A percentile compares a stretch with the other conserved stretches of the same genome.
phyloP scores from a whole-genome alignment of 768 basidiomycete species.

The Cystobasidium tubakii region DNA sequence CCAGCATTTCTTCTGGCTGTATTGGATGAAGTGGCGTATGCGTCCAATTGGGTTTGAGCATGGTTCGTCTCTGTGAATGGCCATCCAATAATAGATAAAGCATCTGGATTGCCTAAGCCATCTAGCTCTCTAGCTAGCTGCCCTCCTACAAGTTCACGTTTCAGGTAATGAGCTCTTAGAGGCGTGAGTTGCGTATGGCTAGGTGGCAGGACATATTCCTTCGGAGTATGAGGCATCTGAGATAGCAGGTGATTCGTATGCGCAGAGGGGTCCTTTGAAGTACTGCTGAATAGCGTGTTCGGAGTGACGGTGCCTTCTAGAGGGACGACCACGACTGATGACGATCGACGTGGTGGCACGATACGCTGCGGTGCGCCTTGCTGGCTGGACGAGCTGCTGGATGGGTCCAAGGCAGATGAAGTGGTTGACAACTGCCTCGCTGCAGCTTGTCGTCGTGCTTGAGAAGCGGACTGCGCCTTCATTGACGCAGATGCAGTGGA shows the following conservation, averaged over 20 bases:
- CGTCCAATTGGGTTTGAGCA: background rate
- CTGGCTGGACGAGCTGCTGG: background rate
- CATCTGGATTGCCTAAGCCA: conserved; percentile 54
- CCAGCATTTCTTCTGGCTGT: conserved; percentile 34
- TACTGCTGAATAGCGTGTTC: background rate
- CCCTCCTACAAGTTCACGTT: conserved; percentile 84
- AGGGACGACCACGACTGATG: conserved; percentile 1
- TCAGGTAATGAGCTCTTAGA: conserved; percentile 92
- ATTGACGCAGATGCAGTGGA: background rate
- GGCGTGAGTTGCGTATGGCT: conserved; percentile 59
- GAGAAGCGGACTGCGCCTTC: background rate
- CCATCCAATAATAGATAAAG: conserved; percentile 78
- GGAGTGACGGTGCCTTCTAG: background rate
- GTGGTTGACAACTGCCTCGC: background rate
- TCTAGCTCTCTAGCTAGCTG: conserved; percentile 76
- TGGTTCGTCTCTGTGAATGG: conserved; percentile 57
- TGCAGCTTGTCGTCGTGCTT: background rate
- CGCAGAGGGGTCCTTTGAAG: background rate
- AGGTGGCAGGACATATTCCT: conserved; percentile 20
- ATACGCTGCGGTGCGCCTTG: background rate
- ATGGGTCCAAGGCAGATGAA: background rate
- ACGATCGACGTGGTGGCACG: conserved; percentile 3
- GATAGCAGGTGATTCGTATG: background rate
- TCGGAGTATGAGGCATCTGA: conserved; percentile 2
- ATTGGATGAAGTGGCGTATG: conserved; percentile 51